Evolutionary conservation across 1,284 basidiomycete genomes (phyloP).

Genomic region (Meripilus lineatus): DNA sequence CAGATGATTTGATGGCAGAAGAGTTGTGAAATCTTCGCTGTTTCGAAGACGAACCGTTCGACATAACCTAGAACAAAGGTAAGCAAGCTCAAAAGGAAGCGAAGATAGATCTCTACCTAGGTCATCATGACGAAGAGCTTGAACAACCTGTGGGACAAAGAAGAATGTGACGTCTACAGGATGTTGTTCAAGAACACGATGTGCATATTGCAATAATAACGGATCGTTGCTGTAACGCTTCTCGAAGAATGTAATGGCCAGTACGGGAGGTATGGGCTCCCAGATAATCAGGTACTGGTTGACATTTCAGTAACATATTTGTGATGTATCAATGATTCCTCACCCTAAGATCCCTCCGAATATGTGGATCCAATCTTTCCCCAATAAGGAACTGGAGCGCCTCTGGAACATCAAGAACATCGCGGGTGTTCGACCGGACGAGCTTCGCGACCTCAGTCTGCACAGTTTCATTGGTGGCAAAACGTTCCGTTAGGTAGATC

Average conservation of each 20-base stretch:
- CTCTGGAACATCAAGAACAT: constrained; percentile 74
- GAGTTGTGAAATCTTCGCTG: constrained; percentile 93
- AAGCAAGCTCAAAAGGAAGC: constrained; percentile 3
- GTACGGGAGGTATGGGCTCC: constrained; percentile 85
- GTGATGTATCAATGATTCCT: constrained; percentile 9
- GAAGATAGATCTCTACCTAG: constrained; percentile 51
- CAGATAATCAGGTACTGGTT: constrained; percentile 80
- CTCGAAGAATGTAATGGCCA: constrained; percentile 86
- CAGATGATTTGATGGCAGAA: constrained; percentile 99
- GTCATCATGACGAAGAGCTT: constrained; percentile 86
- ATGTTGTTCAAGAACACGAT: constrained; percentile 92
- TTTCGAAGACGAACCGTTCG: constrained; percentile 94
- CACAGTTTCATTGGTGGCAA: constrained; percentile 71
- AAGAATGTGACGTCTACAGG: constrained; percentile 97
- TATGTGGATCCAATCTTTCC: constrained; percentile 52
- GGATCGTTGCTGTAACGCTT: constrained; percentile 81
- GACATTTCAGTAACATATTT: neutral
- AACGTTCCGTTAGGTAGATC: constrained; percentile 81
- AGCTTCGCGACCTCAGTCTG: constrained; percentile 71
- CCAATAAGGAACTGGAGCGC: constrained; percentile 81
- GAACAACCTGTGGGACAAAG: constrained; percentile 98
- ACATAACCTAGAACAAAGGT: constrained; percentile 71
- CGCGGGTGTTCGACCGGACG: constrained; percentile 69
- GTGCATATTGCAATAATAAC: constrained; percentile 91
- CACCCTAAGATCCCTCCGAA: constrained; percentile 74